These are phyloP conservation scores for Vigna angularis DNA, from an alignment of 306 rosid genomes.

Conservation along the genomic window DNA sequence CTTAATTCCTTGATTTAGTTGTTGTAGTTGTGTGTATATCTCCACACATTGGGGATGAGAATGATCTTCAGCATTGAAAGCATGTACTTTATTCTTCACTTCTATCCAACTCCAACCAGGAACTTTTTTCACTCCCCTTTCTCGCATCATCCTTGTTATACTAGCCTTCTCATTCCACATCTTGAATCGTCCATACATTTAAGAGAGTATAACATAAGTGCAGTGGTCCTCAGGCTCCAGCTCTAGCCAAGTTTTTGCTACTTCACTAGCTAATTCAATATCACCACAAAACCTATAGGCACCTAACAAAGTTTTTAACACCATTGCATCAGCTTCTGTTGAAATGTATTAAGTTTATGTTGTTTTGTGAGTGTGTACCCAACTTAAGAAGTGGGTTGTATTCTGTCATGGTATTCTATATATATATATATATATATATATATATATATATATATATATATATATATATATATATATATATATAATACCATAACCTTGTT, in stretches of 20 bases:
- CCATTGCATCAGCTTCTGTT: constrained; percentile 71
- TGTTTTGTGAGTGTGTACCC: too few species aligned
- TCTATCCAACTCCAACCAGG: constrained; percentile 96
- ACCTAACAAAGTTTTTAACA: constrained; percentile 77
- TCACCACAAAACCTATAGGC: constrained; percentile 79
- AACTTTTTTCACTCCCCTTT: constrained; percentile 78
- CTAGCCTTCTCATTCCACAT: constrained; percentile 78
- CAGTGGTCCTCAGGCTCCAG: constrained; percentile 87
- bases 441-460: too few species aligned
- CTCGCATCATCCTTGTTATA: constrained; percentile 75
- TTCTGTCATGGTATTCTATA: too few species aligned
- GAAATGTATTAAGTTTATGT: too few species aligned
- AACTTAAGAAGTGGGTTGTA: too few species aligned
- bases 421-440: too few species aligned
- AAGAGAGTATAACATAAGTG: constrained; percentile 73
- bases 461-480: too few species aligned
- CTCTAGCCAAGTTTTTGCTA: constrained; percentile 64
- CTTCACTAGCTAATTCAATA: constrained; percentile 75
- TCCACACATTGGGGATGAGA: constrained; percentile 58
- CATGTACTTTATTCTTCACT: constrained; percentile 67
- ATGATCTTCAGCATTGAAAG: constrained; percentile 85
- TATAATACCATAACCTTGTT: too few species aligned
- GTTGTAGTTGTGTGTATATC: constrained; percentile 56
- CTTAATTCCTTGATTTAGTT: constrained; percentile 58
- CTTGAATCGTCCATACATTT: constrained; percentile 70